phyloP scores from a whole-genome alignment of 805 yeast genomes.

The Sugiyamaella smithiae region DNA sequence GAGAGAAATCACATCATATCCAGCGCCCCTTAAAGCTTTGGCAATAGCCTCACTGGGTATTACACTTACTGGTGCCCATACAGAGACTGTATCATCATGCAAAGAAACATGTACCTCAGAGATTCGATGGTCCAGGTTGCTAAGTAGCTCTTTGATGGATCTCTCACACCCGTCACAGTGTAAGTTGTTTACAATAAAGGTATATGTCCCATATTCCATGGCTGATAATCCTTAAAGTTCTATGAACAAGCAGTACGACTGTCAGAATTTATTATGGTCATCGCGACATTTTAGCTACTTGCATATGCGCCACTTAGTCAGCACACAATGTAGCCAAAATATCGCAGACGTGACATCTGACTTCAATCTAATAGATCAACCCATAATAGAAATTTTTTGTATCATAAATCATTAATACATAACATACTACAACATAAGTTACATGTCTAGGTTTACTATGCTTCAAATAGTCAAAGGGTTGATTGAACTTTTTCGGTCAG shows the following conservation, averaged over 20 bases:
- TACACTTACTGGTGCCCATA: constrained; percentile 25
- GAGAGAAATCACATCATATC: constrained; percentile 27
- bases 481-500: constrained; percentile 4
- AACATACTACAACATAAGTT: too few relatives aligned
- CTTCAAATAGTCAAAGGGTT: not conserved
- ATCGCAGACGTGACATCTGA: too few relatives aligned
- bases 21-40: constrained; percentile 24
- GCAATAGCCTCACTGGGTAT: constrained; percentile 17
- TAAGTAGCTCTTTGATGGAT: constrained; percentile 35
- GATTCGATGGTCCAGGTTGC: constrained; percentile 25
- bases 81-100: constrained; percentile 29
- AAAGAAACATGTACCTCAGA: constrained; percentile 22
- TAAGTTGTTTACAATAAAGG: constrained; percentile 42
- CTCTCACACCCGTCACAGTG: constrained; percentile 55
- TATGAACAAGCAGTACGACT: too few relatives aligned
- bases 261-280: too few relatives aligned
- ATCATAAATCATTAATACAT: not conserved
- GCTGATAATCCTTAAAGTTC: too few relatives aligned
- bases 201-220: constrained; percentile 17
- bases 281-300: too few relatives aligned
- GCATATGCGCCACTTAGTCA: too few relatives aligned
- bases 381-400: not conserved
- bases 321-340: too few relatives aligned
- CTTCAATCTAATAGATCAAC: too few relatives aligned
- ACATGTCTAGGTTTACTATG: not conserved